phyloP scores from a whole-genome alignment of 23 red algal species.

The Chondrus crispus region DNA sequence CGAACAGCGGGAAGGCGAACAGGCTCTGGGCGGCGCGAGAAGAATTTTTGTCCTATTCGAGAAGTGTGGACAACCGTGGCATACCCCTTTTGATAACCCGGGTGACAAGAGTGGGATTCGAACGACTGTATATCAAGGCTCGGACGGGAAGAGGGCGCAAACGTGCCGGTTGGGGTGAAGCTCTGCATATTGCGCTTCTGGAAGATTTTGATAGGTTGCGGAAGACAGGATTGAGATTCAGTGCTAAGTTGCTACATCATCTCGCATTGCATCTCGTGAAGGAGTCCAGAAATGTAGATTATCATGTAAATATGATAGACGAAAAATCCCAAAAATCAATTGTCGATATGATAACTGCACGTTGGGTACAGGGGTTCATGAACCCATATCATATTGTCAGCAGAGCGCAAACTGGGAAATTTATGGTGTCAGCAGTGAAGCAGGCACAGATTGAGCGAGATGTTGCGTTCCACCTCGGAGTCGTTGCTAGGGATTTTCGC shows the following conservation, averaged over 20 bases:
- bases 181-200: neutral
- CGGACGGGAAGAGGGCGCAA: slow-evolving; percentile 1
- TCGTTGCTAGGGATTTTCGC: neutral
- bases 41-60: neutral
- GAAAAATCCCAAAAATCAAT: neutral
- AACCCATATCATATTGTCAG: slow-evolving; percentile 15
- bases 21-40: neutral
- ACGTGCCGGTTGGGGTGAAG: neutral
- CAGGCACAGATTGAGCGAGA: neutral
- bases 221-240: neutral
- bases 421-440: neutral
- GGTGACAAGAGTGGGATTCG: neutral
- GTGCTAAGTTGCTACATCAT: neutral
- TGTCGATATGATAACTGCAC: neutral
- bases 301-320: neutral
- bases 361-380: slow-evolving; percentile 5
- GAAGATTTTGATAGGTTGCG: slow-evolving; percentile 10
- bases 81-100: neutral
- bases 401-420: neutral
- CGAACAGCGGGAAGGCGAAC: neutral
- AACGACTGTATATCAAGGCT: neutral
- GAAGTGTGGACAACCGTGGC: neutral
- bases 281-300: neutral
- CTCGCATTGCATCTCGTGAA: neutral
- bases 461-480: slow-evolving; percentile 17